phyloP scores from a whole-genome alignment of 495 filamentous ascomycete genomes.

The Neurospora sublineolata region DNA sequence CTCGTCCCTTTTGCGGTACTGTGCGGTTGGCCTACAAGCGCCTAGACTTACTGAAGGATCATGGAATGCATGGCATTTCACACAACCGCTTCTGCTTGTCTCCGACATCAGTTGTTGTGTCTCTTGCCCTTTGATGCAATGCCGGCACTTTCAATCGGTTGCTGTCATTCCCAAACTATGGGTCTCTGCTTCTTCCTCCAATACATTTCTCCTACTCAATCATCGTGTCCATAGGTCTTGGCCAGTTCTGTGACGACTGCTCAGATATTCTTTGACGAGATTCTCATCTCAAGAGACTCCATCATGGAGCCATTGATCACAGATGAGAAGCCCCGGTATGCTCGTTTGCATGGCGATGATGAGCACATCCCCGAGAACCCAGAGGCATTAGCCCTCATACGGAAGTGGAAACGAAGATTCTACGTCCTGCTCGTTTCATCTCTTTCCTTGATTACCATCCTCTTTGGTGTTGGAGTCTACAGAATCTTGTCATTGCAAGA shows the following conservation, averaged over 20 bases:
- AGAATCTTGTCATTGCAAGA: background rate
- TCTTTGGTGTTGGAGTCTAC: background rate
- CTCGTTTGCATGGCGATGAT: background rate
- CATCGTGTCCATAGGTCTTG: background rate
- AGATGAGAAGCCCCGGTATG: background rate
- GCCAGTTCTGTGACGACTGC: background rate
- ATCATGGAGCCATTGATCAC: background rate
- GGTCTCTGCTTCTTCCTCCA: background rate
- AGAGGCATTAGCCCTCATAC: background rate
- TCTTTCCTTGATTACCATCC: background rate
- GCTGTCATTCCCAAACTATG: background rate
- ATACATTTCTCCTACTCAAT: background rate
- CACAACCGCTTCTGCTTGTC: background rate
- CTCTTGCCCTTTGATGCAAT: background rate
- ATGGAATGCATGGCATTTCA: background rate
- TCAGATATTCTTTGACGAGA: background rate
- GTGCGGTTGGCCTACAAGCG: background rate
- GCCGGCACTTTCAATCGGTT: background rate
- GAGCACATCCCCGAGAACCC: background rate
- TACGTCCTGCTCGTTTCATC: slow-evolving; percentile 1
- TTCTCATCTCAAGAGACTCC: background rate
- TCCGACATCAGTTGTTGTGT: background rate
- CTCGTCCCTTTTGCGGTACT: background rate
- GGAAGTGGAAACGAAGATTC: background rate
- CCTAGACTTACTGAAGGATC: background rate